Conservation (phyloP, 2,329 filamentous ascomycete genomes). For the Scortechinia acanthostroma region DNA sequence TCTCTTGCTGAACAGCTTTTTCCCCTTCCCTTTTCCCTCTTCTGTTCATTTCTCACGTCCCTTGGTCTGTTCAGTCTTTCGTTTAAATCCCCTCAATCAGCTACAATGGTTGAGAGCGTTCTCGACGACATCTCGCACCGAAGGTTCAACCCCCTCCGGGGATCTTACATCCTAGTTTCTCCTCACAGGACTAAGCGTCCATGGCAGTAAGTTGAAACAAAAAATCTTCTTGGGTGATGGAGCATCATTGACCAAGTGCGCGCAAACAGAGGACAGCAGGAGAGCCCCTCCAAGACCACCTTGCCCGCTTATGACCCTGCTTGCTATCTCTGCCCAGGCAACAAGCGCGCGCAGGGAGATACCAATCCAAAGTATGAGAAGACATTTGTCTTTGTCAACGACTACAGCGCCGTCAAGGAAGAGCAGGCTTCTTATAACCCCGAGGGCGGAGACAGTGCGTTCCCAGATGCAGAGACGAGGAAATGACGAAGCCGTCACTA, state of each 20-base stretch:
- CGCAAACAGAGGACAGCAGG: constrained; percentile 44
- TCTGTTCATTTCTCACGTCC: too few species aligned
- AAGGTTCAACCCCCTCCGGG: constrained; percentile 64
- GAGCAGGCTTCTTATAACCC: constrained; percentile 55
- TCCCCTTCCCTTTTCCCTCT: too few species aligned
- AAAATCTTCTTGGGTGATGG: background rate
- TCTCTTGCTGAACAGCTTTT: too few species aligned
- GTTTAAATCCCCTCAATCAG: constrained; percentile 3
- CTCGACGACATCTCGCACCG: constrained; percentile 71
- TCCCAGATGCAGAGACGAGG: too few species aligned
- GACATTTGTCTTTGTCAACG: constrained; percentile 70
- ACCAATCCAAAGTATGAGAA: constrained; percentile 60
- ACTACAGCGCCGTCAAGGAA: constrained; percentile 71
- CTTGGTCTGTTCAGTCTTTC: too few species aligned
- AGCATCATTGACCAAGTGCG: background rate
- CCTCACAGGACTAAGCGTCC: constrained; percentile 71
- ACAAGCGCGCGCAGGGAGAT: constrained; percentile 64
- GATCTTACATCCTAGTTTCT: constrained; percentile 66
- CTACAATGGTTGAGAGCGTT: constrained; percentile 38
- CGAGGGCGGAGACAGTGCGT: background rate
- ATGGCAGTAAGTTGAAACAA: constrained; percentile 64
- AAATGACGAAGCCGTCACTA: background rate
- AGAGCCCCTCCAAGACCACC: constrained; percentile 40
- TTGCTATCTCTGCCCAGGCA: constrained; percentile 70
- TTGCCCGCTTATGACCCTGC: constrained; percentile 57